Percentiles rank a stretch among this genome's conserved stretches.
Conservation (phyloP, 2,329 filamentous ascomycete genomes). For the Pseudocercospora fijiensis region DNA sequence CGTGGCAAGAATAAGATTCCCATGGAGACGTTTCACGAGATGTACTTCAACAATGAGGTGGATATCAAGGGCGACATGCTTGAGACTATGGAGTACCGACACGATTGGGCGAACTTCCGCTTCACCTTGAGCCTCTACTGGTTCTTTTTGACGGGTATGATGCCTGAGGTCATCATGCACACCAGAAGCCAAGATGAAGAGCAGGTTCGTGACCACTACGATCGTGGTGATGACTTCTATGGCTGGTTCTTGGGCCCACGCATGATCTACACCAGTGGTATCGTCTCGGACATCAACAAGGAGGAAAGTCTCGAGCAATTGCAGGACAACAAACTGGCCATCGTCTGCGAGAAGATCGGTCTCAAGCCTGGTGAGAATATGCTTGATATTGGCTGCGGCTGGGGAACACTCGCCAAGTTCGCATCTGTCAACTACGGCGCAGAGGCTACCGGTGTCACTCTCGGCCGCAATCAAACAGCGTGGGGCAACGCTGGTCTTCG, state of each 20-base stretch:
- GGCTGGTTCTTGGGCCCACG: slow-evolving; percentile 96
- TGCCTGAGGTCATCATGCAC: slow-evolving; percentile 90
- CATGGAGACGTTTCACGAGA: slow-evolving; percentile 93
- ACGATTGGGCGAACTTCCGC: slow-evolving; percentile 94
- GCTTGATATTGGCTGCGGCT: slow-evolving; percentile 95
- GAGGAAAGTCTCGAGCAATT: slow-evolving; percentile 93
- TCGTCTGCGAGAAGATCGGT: slow-evolving; percentile 94
- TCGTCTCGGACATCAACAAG: slow-evolving; percentile 81
- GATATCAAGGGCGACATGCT: slow-evolving; percentile 93
- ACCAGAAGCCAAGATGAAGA: slow-evolving; percentile 93
- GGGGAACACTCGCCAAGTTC: slow-evolving; percentile 93
- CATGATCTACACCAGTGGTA: slow-evolving; percentile 97
- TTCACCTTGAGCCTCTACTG: slow-evolving; percentile 85
- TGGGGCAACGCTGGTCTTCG: slow-evolving; percentile 93
- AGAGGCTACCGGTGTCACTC: slow-evolving; percentile 82
- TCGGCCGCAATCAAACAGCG: slow-evolving; percentile 92
- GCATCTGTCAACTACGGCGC: slow-evolving; percentile 90
- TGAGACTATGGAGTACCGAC: slow-evolving; percentile 87
- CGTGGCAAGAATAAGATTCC: slow-evolving; percentile 77
- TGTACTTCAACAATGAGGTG: slow-evolving; percentile 94
- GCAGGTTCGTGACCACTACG: slow-evolving; percentile 96
- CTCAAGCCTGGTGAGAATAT: slow-evolving; percentile 77
- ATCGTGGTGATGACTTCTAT: slow-evolving; percentile 97
- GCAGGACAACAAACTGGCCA: slow-evolving; percentile 93
- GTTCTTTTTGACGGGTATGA: slow-evolving; percentile 83